Base-by-base conservation (phyloP, 345 rosid species). In the Ricinus communis region DNA sequence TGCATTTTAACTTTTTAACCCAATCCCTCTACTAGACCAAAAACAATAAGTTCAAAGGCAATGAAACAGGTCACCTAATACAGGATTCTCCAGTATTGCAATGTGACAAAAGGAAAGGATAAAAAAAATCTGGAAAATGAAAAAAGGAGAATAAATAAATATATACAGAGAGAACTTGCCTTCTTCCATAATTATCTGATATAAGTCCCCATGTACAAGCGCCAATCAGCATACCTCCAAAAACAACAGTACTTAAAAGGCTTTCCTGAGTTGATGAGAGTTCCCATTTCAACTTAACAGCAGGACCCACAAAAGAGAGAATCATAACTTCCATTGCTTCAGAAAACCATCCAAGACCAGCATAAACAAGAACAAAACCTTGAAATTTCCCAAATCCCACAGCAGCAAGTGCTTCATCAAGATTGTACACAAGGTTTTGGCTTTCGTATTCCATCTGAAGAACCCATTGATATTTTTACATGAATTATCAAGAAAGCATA, bases 301-400 rank as follows among this genome's bases (percentile, higher is more conserved):
- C 74, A 45, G 81, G 70, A 46, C 88, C 88, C 15, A 85, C 75
- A 19, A 85, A 85, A 14, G 88, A 85, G 16, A 85, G 81, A 64
- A 85, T 80, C 88, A 85, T 82, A n/a, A 85, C 60, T 33, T 82
- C 85, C 85, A 85, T 82, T 1, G 86, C 85, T 63, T 82, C 88
- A 2, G 86, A 41, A 70, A 82, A 64, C 82, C 78, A 80, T 50
- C 84, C 86, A n/a, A 82, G 53, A 21, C 88, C 88, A 25, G 88
- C 84, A 55, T 82, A 85, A 5, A 58, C 71, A 33, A 85, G 88
- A 66, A 78, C 74, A 53, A 78, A 24, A 14, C 3, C 45, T 41
- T 85, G 86, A 72, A 56, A 85, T 57, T 67, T 85, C 45, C 88
- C 88, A 46, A 82, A 82, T 22, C 82, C 77, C 60, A 72, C 71